Evolutionary conservation across 805 yeast genomes (phyloP).

Genomic region (Lachancea mirantina): DNA sequence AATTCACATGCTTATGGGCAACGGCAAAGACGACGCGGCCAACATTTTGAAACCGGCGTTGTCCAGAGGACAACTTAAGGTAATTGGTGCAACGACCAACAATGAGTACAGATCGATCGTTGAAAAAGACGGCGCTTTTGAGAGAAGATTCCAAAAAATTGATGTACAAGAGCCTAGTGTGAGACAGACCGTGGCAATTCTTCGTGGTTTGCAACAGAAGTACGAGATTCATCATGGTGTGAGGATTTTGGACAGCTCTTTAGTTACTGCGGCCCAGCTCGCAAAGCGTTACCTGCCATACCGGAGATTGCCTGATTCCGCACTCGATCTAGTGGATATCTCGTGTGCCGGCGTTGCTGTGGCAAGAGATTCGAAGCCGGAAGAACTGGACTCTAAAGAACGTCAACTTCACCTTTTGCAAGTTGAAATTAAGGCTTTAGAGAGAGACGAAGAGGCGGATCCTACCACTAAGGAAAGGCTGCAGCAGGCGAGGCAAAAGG

Average conservation of each 20-base stretch:
- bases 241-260: slow-evolving; percentile 86
- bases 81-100: slow-evolving; percentile 97
- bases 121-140: slow-evolving; percentile 97
- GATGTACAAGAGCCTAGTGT: slow-evolving; percentile 93
- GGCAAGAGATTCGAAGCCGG: slow-evolving; percentile 96
- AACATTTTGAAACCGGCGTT: slow-evolving; percentile 94
- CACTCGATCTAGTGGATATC: slow-evolving; percentile 93
- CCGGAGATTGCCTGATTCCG: slow-evolving; percentile 94
- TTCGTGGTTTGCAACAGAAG: slow-evolving; percentile 91
- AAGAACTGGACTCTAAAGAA: slow-evolving; percentile 88
- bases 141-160: slow-evolving; percentile 95
- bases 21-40: slow-evolving; percentile 96
- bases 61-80: slow-evolving; percentile 93
- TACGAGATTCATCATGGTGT: slow-evolving; percentile 98
- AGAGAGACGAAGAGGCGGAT: slow-evolving; percentile 86
- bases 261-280: slow-evolving; percentile 88
- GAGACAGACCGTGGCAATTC: slow-evolving; percentile 88
- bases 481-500: slow-evolving; percentile 65
- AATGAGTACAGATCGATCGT: slow-evolving; percentile 88
- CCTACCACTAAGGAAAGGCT: slow-evolving; percentile 80
- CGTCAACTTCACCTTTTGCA: slow-evolving; percentile 86
- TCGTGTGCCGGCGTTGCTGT: slow-evolving; percentile 97
- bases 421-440: slow-evolving; percentile 94
- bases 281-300: slow-evolving; percentile 93
- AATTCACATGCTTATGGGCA: slow-evolving; percentile 99